phyloP scores from a whole-genome alignment of 148 eudicot species.

The Heliamphora exappendiculata region DNA sequence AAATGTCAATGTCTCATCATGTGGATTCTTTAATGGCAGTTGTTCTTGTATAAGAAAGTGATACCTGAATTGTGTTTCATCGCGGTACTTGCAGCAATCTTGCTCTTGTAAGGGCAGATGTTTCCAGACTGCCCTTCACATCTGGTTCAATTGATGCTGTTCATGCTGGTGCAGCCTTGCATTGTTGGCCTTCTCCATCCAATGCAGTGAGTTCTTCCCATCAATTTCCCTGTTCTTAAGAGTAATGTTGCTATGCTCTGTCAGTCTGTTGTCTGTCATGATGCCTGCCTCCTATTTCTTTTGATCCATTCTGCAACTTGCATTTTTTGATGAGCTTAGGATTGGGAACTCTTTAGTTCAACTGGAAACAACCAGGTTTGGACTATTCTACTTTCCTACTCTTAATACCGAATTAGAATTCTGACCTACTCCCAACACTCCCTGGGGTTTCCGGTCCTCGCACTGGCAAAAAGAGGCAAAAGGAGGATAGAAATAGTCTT shows the following conservation, averaged over 20 bases:
- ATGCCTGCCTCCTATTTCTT: background rate
- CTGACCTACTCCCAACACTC: background rate
- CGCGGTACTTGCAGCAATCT: conserved; percentile 57
- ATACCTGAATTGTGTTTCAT: conserved; percentile 13
- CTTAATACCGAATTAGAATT: background rate
- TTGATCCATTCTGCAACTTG: background rate
- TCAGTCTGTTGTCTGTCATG: background rate
- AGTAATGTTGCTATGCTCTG: background rate
- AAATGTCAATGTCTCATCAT: background rate
- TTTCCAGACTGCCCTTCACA: conserved; percentile 85
- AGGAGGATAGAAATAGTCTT: no score
- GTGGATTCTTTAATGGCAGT: background rate
- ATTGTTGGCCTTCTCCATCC: conserved; percentile 97
- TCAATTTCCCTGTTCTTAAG: background rate
- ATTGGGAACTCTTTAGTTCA: background rate
- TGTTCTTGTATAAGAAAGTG: background rate
- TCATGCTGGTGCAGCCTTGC: conserved; percentile 99
- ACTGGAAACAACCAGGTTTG: background rate
- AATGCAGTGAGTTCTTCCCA: conserved; percentile 64
- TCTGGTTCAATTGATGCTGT: conserved; percentile 92
- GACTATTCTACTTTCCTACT: background rate
- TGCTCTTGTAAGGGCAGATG: conserved; percentile 96
- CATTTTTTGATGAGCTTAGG: background rate
- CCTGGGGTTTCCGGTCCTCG: background rate
- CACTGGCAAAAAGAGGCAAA: background rate